Conservation (phyloP, 768 basidiomycete genomes). For the Panellus pusillus region DNA sequence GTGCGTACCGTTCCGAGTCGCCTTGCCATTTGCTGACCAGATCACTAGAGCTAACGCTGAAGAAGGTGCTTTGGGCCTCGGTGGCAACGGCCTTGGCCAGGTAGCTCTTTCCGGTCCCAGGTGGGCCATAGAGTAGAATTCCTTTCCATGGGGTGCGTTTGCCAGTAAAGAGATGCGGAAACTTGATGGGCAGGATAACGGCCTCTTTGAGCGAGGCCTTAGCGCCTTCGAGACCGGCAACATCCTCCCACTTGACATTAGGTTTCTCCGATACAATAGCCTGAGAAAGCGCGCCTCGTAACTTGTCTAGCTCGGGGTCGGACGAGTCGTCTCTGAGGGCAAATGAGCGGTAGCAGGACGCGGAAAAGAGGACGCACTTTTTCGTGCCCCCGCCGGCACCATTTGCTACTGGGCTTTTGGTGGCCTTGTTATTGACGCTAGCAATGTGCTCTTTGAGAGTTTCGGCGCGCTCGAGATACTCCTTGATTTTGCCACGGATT, state of each 20-base stretch:
- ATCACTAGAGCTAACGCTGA: slow-evolving; percentile 92
- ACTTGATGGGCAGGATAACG: slow-evolving; percentile 99
- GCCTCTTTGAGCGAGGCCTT: slow-evolving; percentile 97
- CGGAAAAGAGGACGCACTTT: slow-evolving; percentile 36
- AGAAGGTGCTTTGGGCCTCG: slow-evolving; percentile 99
- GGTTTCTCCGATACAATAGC: slow-evolving; percentile 94
- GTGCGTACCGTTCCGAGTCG: slow-evolving; percentile 86
- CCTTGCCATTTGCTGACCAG: slow-evolving; percentile 99
- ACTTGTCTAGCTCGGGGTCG: slow-evolving; percentile 94
- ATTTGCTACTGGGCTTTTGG: slow-evolving; percentile 43
- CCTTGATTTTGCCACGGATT: slow-evolving; percentile 84
- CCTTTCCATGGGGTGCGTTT: slow-evolving; percentile 98
- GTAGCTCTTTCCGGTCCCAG: slow-evolving; percentile 96
- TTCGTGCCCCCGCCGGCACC: slow-evolving; percentile 46
- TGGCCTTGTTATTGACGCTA: slow-evolving; percentile 61
- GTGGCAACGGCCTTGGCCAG: slow-evolving; percentile 98
- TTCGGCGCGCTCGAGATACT: slow-evolving; percentile 91
- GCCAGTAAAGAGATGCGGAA: slow-evolving; percentile 97
- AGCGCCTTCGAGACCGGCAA: slow-evolving; percentile 92
- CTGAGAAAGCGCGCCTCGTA: slow-evolving; percentile 84
- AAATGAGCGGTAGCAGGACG: neutral
- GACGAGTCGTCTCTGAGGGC: slow-evolving; percentile 59
- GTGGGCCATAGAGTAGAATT: slow-evolving; percentile 94
- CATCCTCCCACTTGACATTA: slow-evolving; percentile 97
- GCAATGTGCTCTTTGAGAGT: slow-evolving; percentile 82